Evolutionary conservation across 208 protist genomes (phyloP).

Genomic region (Leishmania gerbilli): DNA sequence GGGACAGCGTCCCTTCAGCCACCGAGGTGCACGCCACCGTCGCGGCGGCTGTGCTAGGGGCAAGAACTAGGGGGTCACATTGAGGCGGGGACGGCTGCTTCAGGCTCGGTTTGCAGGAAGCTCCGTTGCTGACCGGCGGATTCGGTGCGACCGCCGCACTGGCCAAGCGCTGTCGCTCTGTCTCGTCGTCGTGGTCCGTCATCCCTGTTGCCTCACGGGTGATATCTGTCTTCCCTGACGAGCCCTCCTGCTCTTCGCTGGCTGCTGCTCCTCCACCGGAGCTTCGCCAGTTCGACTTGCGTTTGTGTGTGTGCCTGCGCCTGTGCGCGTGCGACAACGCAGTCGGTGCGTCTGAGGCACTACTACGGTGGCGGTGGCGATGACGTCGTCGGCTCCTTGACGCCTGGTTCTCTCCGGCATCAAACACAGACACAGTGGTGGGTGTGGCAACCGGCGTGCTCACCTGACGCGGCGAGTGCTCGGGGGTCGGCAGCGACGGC

Average conservation of each 20-base stretch:
- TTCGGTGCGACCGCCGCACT: constrained; percentile 15
- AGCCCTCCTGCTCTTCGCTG: not conserved
- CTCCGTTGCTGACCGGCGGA: not conserved
- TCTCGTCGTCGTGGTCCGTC: constrained; percentile 24
- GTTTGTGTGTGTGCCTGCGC: constrained; percentile 10
- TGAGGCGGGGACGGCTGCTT: not conserved
- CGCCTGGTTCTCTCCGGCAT: not conserved
- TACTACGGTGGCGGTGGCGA: not conserved
- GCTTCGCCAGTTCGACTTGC: not conserved
- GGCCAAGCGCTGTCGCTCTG: constrained; percentile 12
- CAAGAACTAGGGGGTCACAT: not conserved
- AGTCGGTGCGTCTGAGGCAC: not conserved
- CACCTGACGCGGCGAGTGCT: constrained; percentile 2
- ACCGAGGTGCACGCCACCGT: constrained; percentile 10
- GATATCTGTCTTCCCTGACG: not conserved
- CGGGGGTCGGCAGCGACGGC: not conserved
- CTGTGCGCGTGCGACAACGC: constrained; percentile 3
- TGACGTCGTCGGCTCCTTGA: not conserved
- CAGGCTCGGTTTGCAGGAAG: constrained; percentile 3
- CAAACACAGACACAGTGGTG: not conserved
- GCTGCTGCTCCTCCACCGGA: not conserved
- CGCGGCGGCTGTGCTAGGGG: not conserved
- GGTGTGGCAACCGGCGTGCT: too few species aligned
- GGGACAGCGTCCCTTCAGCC: not conserved
- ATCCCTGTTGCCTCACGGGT: constrained; percentile 2